Evolutionary conservation across 164 flowering plant genomes (phyloP).

Genomic region (Amborella trichopoda): DNA sequence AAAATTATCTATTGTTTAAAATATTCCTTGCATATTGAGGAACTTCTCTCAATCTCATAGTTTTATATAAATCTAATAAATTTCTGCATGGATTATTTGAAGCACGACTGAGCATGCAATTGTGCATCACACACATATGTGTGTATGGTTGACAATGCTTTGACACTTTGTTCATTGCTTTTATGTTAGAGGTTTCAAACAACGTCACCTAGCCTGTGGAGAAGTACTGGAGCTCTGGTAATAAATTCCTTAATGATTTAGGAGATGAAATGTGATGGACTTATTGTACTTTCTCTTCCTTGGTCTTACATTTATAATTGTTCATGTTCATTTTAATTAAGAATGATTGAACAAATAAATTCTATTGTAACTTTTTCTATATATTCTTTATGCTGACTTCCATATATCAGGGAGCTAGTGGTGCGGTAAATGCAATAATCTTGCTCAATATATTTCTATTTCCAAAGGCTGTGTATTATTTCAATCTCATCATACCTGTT

Average conservation of each 20-base stretch:
- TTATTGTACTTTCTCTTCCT: not conserved
- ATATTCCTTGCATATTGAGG: no score
- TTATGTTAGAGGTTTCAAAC: not conserved
- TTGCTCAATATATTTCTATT: conserved; percentile 73
- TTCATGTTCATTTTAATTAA: not conserved
- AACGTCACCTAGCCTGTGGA: not conserved
- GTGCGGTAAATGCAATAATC: conserved; percentile 85
- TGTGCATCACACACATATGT: no score
- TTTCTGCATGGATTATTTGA: no score
- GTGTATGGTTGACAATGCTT: no score
- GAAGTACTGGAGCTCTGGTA: not conserved
- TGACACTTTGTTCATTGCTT: no score
- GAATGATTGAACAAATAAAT: not conserved
- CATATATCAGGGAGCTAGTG: conserved; percentile 85
- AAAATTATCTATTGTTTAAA: no score
- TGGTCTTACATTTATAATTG: not conserved
- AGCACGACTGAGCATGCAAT: no score
- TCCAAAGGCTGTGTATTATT: conserved; percentile 46
- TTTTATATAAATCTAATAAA: no score
- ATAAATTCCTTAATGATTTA: not conserved
- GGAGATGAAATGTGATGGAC: not conserved
- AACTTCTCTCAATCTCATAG: no score
- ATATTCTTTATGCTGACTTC: conserved; percentile 4
- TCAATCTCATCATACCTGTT: conserved; percentile 69
- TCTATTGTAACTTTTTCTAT: not conserved